Evolutionary conservation across 192 early-diverging fungal species (phyloP).

Genomic region (Chytriomyces sp.): DNA sequence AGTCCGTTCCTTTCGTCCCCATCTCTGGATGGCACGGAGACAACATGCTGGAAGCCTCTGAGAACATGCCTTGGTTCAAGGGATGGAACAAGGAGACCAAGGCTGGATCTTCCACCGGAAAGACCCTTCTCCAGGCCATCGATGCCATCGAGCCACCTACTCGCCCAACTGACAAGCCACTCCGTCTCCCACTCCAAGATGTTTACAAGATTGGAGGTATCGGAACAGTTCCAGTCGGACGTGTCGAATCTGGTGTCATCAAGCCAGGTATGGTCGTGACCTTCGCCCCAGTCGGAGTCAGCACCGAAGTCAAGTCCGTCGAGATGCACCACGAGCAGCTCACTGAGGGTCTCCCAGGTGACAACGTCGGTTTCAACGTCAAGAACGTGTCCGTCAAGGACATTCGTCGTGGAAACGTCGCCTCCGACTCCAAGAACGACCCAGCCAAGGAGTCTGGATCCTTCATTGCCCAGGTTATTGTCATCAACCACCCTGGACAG

Average conservation of each 20-base stretch:
- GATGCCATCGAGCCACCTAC: constrained; percentile 91
- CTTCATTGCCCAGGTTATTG: constrained; percentile 95
- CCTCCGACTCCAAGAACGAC: constrained; percentile 97
- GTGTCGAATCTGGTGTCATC: constrained; percentile 96
- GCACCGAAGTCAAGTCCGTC: constrained; percentile 96
- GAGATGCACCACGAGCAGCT: constrained; percentile 98
- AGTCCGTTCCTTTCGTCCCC: constrained; percentile 91
- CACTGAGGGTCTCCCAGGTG: constrained; percentile 85
- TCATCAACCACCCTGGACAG: constrained; percentile 96
- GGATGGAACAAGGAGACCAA: constrained; percentile 94
- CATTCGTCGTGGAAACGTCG: constrained; percentile 95
- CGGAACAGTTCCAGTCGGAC: constrained; percentile 95
- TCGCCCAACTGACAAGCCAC: constrained; percentile 90
- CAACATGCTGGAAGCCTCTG: constrained; percentile 94
- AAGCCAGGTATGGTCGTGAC: constrained; percentile 83
- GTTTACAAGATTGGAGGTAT: constrained; percentile 99
- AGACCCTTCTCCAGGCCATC: constrained; percentile 93
- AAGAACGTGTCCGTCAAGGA: constrained; percentile 98
- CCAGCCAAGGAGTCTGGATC: constrained; percentile 88
- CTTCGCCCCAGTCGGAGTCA: constrained; percentile 85
- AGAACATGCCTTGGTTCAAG: constrained; percentile 97
- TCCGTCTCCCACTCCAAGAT: constrained; percentile 96
- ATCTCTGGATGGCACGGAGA: constrained; percentile 99
- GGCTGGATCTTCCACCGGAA: constrained; percentile 61
- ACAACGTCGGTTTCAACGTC: constrained; percentile 99